Base-by-base conservation (phyloP, 306 rosid genomes). In the Rosa rugosa region DNA sequence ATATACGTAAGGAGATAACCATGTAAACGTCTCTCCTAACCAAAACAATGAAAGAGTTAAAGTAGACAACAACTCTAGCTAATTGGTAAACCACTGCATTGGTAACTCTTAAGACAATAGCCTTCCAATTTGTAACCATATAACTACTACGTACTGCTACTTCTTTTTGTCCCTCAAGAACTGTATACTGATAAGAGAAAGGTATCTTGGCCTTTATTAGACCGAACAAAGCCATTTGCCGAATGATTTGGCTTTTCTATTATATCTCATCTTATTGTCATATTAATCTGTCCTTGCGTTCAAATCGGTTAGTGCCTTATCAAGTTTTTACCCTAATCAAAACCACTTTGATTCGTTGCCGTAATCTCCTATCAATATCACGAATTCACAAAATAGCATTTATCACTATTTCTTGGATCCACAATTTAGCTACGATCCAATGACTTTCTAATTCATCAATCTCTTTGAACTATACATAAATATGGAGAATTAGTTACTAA, bases 241-340 rank as follows among this genome's bases (percentile, higher is more conserved):
- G 79, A 63, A 31, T 75, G 72, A 6, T 75, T 75, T 75, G 79
- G 71, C 72, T 63, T 63, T 75, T 63, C 72, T 63, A 60, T 20
- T 75, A 44, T 63, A 63, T 63, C 60, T 25, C 62, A 63, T 45
- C 71, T 47, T 40, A 27, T 75, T 63, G 72, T 63, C 71, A 75
- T 46, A 34, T 75, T 46, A 46, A 34, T 75, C 23, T 75, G 72
- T 75, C 72, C 34, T 45, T 25, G 20, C 18, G 34, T 64, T 75
- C 54, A 17, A 18, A 45, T 62, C 47, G 79, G 45, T 62, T 62
- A 22, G n/a, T 18, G 12, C 46, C 4, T 59, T 45, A 63, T 60
- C 60, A 46, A 65, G 36, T 46, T 8, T 53, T 59, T 27, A 44
- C 12, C 46, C 31, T 18, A 25, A 45, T 63, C 31, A 5, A 44